phyloP scores from a whole-genome alignment of 495 filamentous ascomycete species.

The Hypoxylon subgilvum region DNA sequence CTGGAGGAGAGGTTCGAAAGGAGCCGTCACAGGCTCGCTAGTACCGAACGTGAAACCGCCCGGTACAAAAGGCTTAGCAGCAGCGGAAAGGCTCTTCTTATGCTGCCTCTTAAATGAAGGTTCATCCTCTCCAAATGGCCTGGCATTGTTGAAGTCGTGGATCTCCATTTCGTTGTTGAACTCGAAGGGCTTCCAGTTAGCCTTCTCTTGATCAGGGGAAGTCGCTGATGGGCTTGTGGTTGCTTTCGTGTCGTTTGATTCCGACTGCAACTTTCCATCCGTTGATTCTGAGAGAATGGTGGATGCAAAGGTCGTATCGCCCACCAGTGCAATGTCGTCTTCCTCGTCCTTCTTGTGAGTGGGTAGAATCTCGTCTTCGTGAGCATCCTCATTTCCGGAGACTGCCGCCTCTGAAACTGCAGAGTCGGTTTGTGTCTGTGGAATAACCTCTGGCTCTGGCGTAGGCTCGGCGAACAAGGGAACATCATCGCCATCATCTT shows the following conservation, averaged over 20 bases:
- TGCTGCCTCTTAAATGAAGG: constrained; percentile 50
- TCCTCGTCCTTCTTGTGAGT: constrained; percentile 50
- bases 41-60: constrained; percentile 53
- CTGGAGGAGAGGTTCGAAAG: constrained; percentile 33
- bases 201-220: constrained; percentile 46
- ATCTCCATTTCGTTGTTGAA: constrained; percentile 47
- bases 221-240: constrained; percentile 53
- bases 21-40: constrained; percentile 9
- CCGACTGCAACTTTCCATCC: constrained; percentile 53
- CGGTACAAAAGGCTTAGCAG: constrained; percentile 71
- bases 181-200: constrained; percentile 53
- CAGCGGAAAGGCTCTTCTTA: constrained; percentile 68
- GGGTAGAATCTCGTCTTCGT: constrained; percentile 20
- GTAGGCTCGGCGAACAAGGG: constrained; percentile 68
- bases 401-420: constrained; percentile 25
- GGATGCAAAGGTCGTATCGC: constrained; percentile 53
- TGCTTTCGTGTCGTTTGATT: constrained; percentile 56
- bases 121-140: constrained; percentile 46
- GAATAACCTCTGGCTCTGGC: constrained; percentile 57
- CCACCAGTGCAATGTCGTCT: constrained; percentile 49
- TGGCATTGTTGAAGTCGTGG: constrained; percentile 50
- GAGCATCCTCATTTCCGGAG: constrained; percentile 42
- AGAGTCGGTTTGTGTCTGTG: constrained; percentile 44
- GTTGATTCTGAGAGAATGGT: constrained; percentile 54
- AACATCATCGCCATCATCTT: constrained; percentile 68